A percentile compares a stretch with the other conserved stretches of the same genome.
These are phyloP conservation scores for Pseudogymnoascus sp. DNA, from an alignment of 2,329 filamentous ascomycete genomes.

Conservation along the genomic window DNA sequence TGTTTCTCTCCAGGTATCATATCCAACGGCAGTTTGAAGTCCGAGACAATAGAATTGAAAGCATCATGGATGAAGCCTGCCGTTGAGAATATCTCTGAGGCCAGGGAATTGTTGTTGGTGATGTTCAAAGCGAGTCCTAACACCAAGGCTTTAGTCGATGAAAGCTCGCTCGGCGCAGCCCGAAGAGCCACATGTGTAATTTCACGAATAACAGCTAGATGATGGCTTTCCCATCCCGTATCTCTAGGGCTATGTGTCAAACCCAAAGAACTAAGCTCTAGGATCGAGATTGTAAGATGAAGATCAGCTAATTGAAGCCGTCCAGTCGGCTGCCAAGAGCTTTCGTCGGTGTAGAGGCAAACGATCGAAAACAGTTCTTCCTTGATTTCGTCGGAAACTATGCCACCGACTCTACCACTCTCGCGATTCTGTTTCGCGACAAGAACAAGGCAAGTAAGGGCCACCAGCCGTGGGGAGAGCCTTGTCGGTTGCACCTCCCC, in stretches of 20 bases:
- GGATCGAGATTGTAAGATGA: constrained; percentile 37
- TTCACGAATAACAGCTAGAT: neutral
- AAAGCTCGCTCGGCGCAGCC: neutral
- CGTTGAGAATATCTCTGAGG: constrained; percentile 62
- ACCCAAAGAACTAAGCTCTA: constrained; percentile 41
- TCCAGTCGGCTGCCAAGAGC: constrained; percentile 20
- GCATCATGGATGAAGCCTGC: constrained; percentile 43
- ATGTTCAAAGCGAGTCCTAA: constrained; percentile 73
- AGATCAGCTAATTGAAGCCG: constrained; percentile 28
- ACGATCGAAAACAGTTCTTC: constrained; percentile 41
- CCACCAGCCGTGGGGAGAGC: constrained; percentile 55
- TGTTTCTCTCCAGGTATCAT: constrained; percentile 42
- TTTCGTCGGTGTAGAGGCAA: constrained; percentile 17
- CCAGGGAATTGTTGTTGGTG: constrained; percentile 67
- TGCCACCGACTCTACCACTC: constrained; percentile 37
- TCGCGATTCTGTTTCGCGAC: constrained; percentile 44
- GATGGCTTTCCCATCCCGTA: neutral
- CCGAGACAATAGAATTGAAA: constrained; percentile 41
- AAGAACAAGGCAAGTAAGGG: constrained; percentile 54
- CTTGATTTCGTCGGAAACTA: constrained; percentile 42
- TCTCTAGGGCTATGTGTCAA: neutral
- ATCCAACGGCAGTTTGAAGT: constrained; percentile 40
- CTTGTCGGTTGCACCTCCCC: constrained; percentile 38
- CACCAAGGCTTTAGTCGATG: constrained; percentile 10
- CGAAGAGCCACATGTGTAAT: constrained; percentile 3